phyloP scores from a whole-genome alignment of 768 basidiomycete species.

The Lactarius pseudohatsudake region DNA sequence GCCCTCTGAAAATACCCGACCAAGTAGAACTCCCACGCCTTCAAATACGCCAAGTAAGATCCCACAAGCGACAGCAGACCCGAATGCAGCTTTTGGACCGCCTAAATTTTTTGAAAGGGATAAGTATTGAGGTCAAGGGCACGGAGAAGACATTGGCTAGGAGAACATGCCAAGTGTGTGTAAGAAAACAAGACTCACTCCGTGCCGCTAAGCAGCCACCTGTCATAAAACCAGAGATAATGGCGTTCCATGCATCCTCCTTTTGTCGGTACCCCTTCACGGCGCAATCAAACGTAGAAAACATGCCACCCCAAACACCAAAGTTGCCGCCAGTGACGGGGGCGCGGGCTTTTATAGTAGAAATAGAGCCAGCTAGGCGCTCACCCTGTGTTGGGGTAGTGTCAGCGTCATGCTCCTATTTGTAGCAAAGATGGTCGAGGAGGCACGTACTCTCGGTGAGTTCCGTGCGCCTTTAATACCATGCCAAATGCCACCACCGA shows the following conservation, averaged over 20 bases:
- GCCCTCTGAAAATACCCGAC: constrained; percentile 83
- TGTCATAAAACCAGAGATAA: constrained; percentile 97
- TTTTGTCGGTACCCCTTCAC: constrained; percentile 97
- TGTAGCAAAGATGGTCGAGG: not conserved
- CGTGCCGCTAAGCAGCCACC: constrained; percentile 93
- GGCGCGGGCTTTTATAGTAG: constrained; percentile 96
- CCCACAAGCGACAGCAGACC: constrained; percentile 94
- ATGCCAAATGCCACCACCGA: constrained; percentile 98
- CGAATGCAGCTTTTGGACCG: constrained; percentile 87
- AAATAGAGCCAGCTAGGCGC: constrained; percentile 88
- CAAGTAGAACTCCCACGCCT: constrained; percentile 91
- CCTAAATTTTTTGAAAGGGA: constrained; percentile 45
- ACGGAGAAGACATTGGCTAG: not conserved
- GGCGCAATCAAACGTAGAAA: constrained; percentile 97
- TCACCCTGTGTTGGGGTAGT: constrained; percentile 67
- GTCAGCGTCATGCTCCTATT: not conserved
- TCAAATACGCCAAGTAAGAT: constrained; percentile 93
- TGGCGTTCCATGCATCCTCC: constrained; percentile 99
- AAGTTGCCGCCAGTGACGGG: constrained; percentile 98
- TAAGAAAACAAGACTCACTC: constrained; percentile 56
- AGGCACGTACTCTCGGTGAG: constrained; percentile 76
- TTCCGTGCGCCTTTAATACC: constrained; percentile 97
- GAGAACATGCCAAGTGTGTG: not conserved
- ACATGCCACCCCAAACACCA: constrained; percentile 96
- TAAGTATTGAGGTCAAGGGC: not conserved